phyloP scores from a whole-genome alignment of 805 yeast genomes.

The Nakazawaea peltata region DNA sequence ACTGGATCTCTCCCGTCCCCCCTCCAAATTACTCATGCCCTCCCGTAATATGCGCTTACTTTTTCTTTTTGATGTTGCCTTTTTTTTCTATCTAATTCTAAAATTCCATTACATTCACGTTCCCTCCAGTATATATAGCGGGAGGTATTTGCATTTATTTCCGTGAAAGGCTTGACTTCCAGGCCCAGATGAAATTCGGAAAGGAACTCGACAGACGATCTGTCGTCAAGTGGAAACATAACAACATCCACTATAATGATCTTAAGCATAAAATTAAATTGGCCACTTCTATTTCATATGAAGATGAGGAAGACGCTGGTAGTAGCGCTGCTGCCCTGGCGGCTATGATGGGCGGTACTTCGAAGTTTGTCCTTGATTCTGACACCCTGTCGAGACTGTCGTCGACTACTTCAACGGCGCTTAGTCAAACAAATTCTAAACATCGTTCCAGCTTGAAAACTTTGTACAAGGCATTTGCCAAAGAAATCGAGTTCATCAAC shows the following conservation, averaged over 20 bases:
- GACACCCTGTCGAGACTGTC: not conserved
- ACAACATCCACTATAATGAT: conserved; percentile 78
- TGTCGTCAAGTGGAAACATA: conserved; percentile 81
- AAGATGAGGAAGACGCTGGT: no score
- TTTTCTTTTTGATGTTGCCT: no score
- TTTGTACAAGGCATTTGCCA: conserved; percentile 36
- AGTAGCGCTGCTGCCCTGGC: not conserved
- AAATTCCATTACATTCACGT: not conserved
- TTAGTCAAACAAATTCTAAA: not conserved
- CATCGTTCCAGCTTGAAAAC: conserved; percentile 19
- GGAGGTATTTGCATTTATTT: no score
- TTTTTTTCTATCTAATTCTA: no score
- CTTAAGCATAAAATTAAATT: conserved; percentile 57
- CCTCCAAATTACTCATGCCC: no score
- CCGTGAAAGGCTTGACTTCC: no score
- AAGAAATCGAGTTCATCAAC: conserved; percentile 52
- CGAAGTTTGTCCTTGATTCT: no score
- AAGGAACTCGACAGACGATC: conserved; percentile 64
- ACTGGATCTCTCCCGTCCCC: no score
- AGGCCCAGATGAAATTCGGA: conserved; percentile 88
- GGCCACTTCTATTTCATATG: conserved; percentile 32
- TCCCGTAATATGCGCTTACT: no score
- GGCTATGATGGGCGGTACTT: not conserved
- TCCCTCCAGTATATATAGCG: not conserved
- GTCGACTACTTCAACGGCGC: conserved; percentile 1